A percentile compares a stretch with the other conserved stretches of the same genome.
Conservation (phyloP, 345 rosid species). For the Firmiana major region DNA sequence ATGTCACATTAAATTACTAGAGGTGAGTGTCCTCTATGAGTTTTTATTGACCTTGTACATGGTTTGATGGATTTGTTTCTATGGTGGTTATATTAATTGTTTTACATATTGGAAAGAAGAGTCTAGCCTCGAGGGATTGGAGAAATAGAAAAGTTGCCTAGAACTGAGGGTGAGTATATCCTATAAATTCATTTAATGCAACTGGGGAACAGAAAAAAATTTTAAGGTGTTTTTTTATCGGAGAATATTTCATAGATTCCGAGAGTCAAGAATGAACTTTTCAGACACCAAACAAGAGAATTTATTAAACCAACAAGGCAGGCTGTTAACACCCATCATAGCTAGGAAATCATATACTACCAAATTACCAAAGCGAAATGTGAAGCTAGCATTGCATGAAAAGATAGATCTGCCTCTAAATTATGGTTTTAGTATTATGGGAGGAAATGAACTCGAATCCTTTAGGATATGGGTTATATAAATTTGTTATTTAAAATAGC, state of each 20-base stretch:
- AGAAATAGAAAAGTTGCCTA: slow-evolving; percentile 3
- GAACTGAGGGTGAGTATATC: not conserved
- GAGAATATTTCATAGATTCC: not conserved
- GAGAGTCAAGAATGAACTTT: not conserved
- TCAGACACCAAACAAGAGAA: not conserved
- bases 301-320: not conserved
- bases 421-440: not conserved
- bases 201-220: not conserved
- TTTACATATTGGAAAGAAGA: not conserved
- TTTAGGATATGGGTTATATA: not conserved
- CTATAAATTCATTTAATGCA: not conserved
- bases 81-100: not conserved
- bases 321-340: not conserved
- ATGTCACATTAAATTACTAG: not conserved
- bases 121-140: not conserved
- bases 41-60: not conserved
- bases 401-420: not conserved
- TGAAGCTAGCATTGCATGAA: not conserved
- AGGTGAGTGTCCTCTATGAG: not conserved
- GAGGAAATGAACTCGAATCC: slow-evolving; percentile 2
- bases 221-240: not conserved
- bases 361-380: not conserved
- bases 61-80: not conserved
- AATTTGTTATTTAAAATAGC: not conserved
- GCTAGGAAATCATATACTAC: not conserved